Evolutionary conservation across 1,284 basidiomycete species (phyloP).

Genomic region (Sanghuangporus weigelae): DNA sequence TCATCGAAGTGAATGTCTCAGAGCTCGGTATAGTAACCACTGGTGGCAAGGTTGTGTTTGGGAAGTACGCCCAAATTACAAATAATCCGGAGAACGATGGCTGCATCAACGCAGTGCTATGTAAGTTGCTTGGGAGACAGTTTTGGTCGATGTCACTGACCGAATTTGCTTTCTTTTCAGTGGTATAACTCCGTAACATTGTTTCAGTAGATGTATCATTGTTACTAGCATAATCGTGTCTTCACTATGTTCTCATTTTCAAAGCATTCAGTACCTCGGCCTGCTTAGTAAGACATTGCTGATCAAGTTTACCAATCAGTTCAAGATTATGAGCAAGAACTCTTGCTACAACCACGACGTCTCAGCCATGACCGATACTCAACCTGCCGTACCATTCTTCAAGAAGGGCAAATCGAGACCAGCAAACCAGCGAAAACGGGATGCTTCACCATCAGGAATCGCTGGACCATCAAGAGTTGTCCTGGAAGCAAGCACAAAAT

Average conservation of each 20-base stretch:
- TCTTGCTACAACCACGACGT: background rate
- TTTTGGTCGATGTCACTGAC: background rate
- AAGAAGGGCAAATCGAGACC: constrained; percentile 79
- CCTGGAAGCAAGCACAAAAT: constrained; percentile 39
- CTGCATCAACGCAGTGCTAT: constrained; percentile 91
- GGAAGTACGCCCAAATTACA: constrained; percentile 95
- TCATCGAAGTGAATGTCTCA: constrained; percentile 97
- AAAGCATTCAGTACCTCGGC: background rate
- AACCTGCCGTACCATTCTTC: constrained; percentile 65
- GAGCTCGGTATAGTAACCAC: constrained; percentile 99
- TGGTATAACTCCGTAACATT: constrained; percentile 5
- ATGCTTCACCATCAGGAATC: constrained; percentile 46
- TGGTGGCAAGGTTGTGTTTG: constrained; percentile 89
- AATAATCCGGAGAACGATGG: constrained; percentile 97
- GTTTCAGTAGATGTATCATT: constrained; percentile 1
- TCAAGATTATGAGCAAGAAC: background rate
- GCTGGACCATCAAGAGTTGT: constrained; percentile 21
- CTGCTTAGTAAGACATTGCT: constrained; percentile 5
- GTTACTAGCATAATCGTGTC: constrained; percentile 1
- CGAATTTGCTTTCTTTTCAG: background rate
- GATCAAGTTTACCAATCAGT: background rate
- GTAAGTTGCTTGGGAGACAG: constrained; percentile 40
- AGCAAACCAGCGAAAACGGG: constrained; percentile 65
- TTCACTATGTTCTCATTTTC: background rate
- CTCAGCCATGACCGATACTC: constrained; percentile 9